phyloP scores from a whole-genome alignment of 768 basidiomycete species.

The Albatrellus ellisii region DNA sequence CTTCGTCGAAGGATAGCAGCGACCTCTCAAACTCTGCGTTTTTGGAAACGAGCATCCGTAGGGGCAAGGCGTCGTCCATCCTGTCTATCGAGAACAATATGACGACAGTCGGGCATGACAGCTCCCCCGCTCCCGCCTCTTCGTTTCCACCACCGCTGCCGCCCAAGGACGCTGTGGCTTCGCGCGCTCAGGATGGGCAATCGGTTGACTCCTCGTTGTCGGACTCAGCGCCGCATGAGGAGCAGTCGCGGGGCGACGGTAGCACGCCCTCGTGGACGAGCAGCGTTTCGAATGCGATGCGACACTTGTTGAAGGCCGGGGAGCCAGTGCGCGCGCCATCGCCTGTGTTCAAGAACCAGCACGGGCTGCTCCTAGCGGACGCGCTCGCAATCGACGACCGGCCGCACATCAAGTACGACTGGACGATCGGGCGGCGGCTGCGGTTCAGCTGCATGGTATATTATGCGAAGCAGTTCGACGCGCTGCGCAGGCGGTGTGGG shows the following conservation, averaged over 20 bases:
- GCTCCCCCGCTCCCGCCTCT: constrained; percentile 2
- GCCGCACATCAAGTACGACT: constrained; percentile 77
- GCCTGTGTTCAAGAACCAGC: constrained; percentile 29
- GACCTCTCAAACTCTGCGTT: constrained; percentile 16
- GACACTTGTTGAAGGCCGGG: constrained; percentile 34
- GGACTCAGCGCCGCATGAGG: constrained; percentile 7
- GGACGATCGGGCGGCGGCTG: constrained; percentile 60
- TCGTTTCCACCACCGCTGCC: neutral
- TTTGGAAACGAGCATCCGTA: constrained; percentile 24
- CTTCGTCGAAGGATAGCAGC: constrained; percentile 15
- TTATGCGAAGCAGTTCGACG: constrained; percentile 72
- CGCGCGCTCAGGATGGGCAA: neutral
- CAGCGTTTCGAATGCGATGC: constrained; percentile 45
- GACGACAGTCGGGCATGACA: constrained; percentile 23
- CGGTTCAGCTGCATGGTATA: constrained; percentile 76
- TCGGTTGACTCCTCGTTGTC: constrained; percentile 1
- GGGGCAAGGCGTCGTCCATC: constrained; percentile 28
- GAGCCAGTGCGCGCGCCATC: constrained; percentile 19
- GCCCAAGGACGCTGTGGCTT: neutral
- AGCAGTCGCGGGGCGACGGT: constrained; percentile 3
- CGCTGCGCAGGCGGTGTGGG: constrained; percentile 50
- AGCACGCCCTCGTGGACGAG: constrained; percentile 33
- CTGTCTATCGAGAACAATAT: constrained; percentile 25
- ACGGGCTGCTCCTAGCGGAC: constrained; percentile 32
- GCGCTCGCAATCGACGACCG: constrained; percentile 42